Evolutionary conservation across 2,329 filamentous ascomycete species (phyloP), one percentile per base, ranked within the genome.

Genomic region (Talaromyces sp.): DNA sequence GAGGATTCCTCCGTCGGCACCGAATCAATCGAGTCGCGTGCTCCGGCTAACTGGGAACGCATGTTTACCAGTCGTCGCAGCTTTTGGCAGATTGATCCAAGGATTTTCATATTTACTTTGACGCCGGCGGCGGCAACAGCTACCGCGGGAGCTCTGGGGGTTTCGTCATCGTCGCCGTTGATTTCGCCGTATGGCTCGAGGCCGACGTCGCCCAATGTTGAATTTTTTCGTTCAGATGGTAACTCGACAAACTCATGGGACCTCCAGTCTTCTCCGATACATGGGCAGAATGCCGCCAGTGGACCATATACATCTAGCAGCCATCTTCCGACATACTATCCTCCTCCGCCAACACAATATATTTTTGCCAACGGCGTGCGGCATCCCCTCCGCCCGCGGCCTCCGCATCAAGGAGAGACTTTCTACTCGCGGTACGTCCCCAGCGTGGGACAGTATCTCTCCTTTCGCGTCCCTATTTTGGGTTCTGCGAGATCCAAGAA

Each of bases 51-150:
- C 57, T 96, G 90, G 90, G 81, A 81, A 29, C 79, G 84, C 56
- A 92, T 96, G 88, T 97, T 94, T 71, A 88, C 92, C 48, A 89
- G 88, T 60, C 84, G 87, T 46, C 83, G 85, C 62, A 86, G 86
- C 68, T 99, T 97, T 75, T 99, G 94, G 94, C 94, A 97, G 77
- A 82, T 94, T 3, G 91, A 95, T 48, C 85, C 90, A 0, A 85
- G 91, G 6, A 82, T 96, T 56, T 97, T 96, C 71, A 85, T 97
- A 53, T 96, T 96, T 77, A 91, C 90, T 0, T 81, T 93, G 29
- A 85, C 88, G 54, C 90, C 89, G 0, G 79, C 79, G 29, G 59
- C 24, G 29, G 21, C n/a, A n/a, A n/a, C n/a, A n/a, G n/a, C 24
- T 12, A 19, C 31, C 2, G 48, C 41, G 5, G 31, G 27, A 6